Base-by-base conservation (phyloP, 257 asterid species). In the Solanum tacnaense region DNA sequence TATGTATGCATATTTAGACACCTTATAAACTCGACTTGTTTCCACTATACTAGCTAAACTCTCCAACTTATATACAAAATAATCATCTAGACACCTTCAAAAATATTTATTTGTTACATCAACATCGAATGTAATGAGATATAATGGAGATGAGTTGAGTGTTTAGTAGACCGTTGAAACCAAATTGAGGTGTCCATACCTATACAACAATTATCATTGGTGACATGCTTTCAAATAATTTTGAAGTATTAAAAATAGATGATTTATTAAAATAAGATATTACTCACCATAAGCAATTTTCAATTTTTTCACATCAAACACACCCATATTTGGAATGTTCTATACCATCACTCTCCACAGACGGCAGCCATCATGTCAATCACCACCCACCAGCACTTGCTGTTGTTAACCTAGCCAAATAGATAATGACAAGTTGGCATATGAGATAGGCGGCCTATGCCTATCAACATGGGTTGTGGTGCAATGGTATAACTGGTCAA, bases 311-410 rank as follows among this genome's bases (percentile, higher is more conserved):
- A 71, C 78, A 16, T 71, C 15, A 71, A 72, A 32, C 81, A 34
- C 0, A 34, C 81, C 44, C 44, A 18, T 9, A 35, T 73, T 73
- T 73, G 82, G 82, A 73, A 35, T 73, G 82, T 73, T 73, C 29
- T 73, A 9, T 13, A 35, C 18, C 49, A 73, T 73, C 81, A 73
- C 46, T 34, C 16, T 35, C 18, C 46, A 73, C 0, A 73, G 82
- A 35, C 18, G 49, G 82, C 82, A 73, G 82, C 82, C 82, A 35
- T 73, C 81, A 72, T 34, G 29, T 34, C 9, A 52, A 72, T 72
- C 25, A 25, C 9, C 38, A 46, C 7, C 41, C 41, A 29, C 3
- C 18, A 81, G 18, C 85, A 81, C 39, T 46, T 81, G 6, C 6
- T 9, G 39, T 32, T 79, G 67, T 44, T 79, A 15, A 79, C 67